Conservation (phyloP, 1,284 basidiomycete species). For the Austroboletus novae-zelandiae region DNA sequence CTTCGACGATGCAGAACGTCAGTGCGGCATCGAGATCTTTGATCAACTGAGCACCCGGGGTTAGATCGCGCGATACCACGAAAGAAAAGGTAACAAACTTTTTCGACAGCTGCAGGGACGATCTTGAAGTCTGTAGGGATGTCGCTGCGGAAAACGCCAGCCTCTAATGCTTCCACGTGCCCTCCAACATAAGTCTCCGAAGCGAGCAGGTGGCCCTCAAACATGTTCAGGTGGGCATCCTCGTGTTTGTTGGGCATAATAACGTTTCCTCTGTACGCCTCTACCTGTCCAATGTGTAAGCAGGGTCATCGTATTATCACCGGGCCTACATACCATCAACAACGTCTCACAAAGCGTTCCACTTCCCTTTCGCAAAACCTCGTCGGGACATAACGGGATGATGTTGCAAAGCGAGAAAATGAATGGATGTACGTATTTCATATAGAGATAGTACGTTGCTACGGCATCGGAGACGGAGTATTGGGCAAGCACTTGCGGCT, state of each 20-base stretch:
- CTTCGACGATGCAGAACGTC: conserved; percentile 86
- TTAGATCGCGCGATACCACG: conserved; percentile 2
- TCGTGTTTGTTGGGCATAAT: conserved; percentile 99
- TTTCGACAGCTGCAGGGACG: conserved; percentile 82
- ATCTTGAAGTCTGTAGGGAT: conserved; percentile 97
- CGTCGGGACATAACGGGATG: conserved; percentile 96
- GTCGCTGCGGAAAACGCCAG: conserved; percentile 97
- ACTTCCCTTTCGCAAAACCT: conserved; percentile 93
- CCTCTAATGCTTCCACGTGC: conserved; percentile 98
- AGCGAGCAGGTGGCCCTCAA: conserved; percentile 92
- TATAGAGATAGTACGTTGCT: conserved; percentile 99
- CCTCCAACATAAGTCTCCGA: conserved; percentile 99
- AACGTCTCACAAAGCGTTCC: conserved; percentile 98
- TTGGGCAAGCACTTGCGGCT: conserved; percentile 92
- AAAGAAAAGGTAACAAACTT: conserved; percentile 46
- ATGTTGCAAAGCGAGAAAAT: conserved; percentile 99
- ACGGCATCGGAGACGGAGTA: conserved; percentile 99
- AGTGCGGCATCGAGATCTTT: conserved; percentile 92
- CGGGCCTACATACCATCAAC: conserved; percentile 76
- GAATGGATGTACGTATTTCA: conserved; percentile 99
- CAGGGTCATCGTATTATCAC: background rate
- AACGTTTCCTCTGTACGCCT: conserved; percentile 89
- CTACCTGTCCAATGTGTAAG: conserved; percentile 62
- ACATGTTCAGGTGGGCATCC: conserved; percentile 90
- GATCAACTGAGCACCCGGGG: conserved; percentile 64